Conservation (phyloP, 352 stramenopile species). For the Pythium phragmitis region DNA sequence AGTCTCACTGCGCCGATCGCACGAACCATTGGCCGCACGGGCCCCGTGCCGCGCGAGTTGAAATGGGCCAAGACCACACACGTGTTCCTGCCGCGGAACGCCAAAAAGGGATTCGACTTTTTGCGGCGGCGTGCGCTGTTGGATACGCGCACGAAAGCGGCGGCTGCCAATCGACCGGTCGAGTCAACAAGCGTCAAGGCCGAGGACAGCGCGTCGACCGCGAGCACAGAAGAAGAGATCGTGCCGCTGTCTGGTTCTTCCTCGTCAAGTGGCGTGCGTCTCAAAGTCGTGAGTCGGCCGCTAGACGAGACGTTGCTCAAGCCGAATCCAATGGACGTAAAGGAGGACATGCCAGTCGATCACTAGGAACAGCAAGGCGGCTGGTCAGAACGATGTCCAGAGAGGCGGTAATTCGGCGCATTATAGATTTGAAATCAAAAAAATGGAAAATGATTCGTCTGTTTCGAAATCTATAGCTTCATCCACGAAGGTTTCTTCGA, state of each 20-base stretch:
- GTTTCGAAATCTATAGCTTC: slow-evolving; percentile 45
- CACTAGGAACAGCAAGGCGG: background rate
- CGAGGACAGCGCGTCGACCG: slow-evolving; percentile 26
- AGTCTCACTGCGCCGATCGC: slow-evolving; percentile 63
- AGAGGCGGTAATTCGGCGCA: background rate
- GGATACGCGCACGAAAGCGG: slow-evolving; percentile 30
- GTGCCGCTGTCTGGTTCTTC: background rate
- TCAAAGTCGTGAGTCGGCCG: slow-evolving; percentile 27
- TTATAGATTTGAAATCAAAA: slow-evolving; percentile 23
- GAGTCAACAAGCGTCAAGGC: slow-evolving; percentile 16
- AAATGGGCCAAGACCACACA: slow-evolving; percentile 46
- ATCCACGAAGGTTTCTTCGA: slow-evolving; percentile 76
- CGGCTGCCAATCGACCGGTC: slow-evolving; percentile 24
- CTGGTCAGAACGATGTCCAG: background rate
- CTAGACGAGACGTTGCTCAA: slow-evolving; percentile 20
- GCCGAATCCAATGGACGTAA: background rate
- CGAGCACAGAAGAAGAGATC: slow-evolving; percentile 25
- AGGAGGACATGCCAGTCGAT: background rate
- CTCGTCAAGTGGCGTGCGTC: slow-evolving; percentile 6
- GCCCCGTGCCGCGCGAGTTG: slow-evolving; percentile 58
- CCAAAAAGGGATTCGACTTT: slow-evolving; percentile 67
- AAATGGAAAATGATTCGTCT: slow-evolving; percentile 17
- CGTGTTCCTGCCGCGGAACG: slow-evolving; percentile 67
- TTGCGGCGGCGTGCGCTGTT: slow-evolving; percentile 61
- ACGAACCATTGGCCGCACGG: slow-evolving; percentile 54